phyloP scores from a whole-genome alignment of 805 yeast species.

The Myxozyma vanderwaltii region DNA sequence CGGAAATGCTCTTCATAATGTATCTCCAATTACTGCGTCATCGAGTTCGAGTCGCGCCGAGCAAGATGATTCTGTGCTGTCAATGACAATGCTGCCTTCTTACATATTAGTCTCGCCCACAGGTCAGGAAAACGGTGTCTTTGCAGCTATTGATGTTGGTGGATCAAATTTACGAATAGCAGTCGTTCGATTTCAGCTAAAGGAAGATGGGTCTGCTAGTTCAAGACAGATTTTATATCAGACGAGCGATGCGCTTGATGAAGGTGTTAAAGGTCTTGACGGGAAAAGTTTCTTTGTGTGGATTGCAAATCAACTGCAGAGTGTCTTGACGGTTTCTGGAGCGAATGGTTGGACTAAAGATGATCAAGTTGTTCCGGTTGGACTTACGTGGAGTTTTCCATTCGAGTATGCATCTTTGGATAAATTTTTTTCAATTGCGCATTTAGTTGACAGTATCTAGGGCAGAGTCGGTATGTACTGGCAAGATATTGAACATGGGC shows the following conservation, averaged over 20 bases:
- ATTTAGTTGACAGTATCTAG: too few species aligned
- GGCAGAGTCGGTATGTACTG: slow-evolving; percentile 35
- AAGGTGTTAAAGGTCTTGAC: slow-evolving; percentile 36
- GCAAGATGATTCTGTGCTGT: not conserved
- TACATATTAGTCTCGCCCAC: slow-evolving; percentile 74
- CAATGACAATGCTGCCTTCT: slow-evolving; percentile 70
- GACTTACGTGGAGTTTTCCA: slow-evolving; percentile 45
- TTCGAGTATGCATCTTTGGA: slow-evolving; percentile 27
- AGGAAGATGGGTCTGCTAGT: slow-evolving; percentile 37
- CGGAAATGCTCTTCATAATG: slow-evolving; percentile 17
- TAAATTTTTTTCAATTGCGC: not conserved
- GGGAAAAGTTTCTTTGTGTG: slow-evolving; percentile 41
- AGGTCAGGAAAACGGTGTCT: slow-evolving; percentile 75
- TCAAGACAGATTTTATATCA: slow-evolving; percentile 29
- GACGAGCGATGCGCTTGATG: slow-evolving; percentile 33
- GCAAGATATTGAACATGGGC: slow-evolving; percentile 41
- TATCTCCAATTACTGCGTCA: slow-evolving; percentile 1
- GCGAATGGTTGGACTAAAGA: slow-evolving; percentile 5
- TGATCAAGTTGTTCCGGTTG: slow-evolving; percentile 29
- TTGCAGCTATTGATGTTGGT: slow-evolving; percentile 84
- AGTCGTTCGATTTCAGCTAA: slow-evolving; percentile 71
- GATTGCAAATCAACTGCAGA: slow-evolving; percentile 39
- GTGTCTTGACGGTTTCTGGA: slow-evolving; percentile 5
- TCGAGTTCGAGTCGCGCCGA: not conserved
- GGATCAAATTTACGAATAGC: slow-evolving; percentile 93